A percentile compares a stretch with the other conserved stretches of the same genome.
These are phyloP conservation scores for Hanseniaspora hatyaiensis DNA, from an alignment of 805 yeast genomes.

Conservation along the genomic window DNA sequence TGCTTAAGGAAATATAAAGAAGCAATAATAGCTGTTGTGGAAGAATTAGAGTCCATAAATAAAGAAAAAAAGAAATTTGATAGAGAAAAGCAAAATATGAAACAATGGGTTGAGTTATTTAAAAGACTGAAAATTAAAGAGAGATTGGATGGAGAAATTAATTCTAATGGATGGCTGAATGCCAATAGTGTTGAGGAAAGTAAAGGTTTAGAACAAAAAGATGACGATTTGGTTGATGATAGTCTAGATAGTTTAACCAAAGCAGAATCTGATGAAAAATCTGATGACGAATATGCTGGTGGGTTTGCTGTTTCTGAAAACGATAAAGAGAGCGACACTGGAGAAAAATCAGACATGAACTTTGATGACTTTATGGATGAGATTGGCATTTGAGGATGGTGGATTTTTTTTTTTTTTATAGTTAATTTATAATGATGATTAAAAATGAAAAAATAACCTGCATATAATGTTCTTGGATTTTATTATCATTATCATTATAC, in stretches of 20 bases:
- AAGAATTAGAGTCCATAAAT: constrained; percentile 16
- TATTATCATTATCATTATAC: too few species aligned
- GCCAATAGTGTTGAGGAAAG: background rate
- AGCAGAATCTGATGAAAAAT: background rate
- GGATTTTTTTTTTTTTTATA: background rate
- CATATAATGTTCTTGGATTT: too few species aligned
- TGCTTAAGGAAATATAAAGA: constrained; percentile 45
- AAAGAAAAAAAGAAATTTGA: constrained; percentile 32
- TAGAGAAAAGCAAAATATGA: constrained; percentile 39
- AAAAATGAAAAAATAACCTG: background rate
- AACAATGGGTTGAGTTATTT: constrained; percentile 27
- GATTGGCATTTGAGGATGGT: background rate
- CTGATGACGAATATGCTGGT: constrained; percentile 2
- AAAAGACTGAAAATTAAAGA: constrained; percentile 28
- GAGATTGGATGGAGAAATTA: constrained; percentile 31
- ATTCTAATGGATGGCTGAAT: constrained; percentile 8
- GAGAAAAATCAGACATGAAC: background rate
- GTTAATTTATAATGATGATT: background rate
- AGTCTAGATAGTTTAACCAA: background rate
- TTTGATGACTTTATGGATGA: constrained; percentile 11
- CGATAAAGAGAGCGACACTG: background rate
- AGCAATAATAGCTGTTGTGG: constrained; percentile 25
- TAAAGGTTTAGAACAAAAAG: background rate
- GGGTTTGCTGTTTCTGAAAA: constrained; percentile 8
- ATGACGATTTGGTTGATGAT: background rate